Base-by-base conservation (phyloP, 768 basidiomycete species). In the Rhizopogon vesiculosus region DNA sequence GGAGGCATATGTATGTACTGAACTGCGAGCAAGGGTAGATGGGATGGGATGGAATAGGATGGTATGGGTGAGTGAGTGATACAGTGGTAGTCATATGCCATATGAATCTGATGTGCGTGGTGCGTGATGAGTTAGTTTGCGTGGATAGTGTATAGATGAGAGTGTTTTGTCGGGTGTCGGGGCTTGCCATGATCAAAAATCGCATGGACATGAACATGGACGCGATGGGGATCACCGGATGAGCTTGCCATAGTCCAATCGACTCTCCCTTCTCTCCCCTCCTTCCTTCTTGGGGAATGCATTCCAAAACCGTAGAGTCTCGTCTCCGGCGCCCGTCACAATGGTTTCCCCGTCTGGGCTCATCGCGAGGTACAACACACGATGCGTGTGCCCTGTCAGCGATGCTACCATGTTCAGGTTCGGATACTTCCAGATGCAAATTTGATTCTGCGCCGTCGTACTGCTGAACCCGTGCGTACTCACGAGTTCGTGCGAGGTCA, bases 401-500 rank as follows among this genome's bases (percentile, higher is more conserved):
- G 91, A 92, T 0, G 94, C 96, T 7, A 98, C 95, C 83, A 96
- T 96, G 59, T 89, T 86, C 68, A 98, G 79, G 7, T 86, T 85
- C 0, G 96, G 96, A 69, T 97, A 98, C 66, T 87, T 88, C 93
- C 93, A 93, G 56, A 93, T 90, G 62, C 90, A 93, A 48, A 96
- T 94, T 67, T 98, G 96, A 70, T 98, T 97, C 69, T 97, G 94
- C 2, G 93, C 89, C 0, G 92, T 86, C 2, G 92, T 93, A 6
- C 87, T 90, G 12, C 93, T 95, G 74, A 93, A 99, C 1, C 96
- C 96, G 62, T 99, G 96, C 0, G 96, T 99, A 10, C 95, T 97
- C 29, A 99, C 96, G 28, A 99, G 83, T 71, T 99, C 96, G 61
- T 97, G 94, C 2, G 96, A 96, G 7, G 91, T 98, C 35, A 87